phyloP scores from a whole-genome alignment of 1,284 basidiomycete species.

The Thecaphora frezii region DNA sequence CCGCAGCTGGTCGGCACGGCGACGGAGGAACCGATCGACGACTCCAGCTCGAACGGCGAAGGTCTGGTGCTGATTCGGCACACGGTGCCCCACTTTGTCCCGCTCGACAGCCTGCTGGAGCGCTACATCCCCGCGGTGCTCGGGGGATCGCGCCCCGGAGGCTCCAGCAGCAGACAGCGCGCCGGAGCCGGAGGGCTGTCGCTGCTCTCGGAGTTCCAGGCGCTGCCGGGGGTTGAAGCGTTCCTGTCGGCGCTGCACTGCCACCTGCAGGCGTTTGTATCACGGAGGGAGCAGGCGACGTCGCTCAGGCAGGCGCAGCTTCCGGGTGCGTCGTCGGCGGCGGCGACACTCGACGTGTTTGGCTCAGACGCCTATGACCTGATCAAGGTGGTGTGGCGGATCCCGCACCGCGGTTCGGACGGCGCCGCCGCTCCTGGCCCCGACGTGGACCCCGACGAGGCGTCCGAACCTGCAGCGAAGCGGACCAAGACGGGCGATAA shows the following conservation, averaged over 20 bases:
- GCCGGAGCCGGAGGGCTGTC: constrained; percentile 25
- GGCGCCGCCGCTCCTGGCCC: neutral
- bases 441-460: constrained; percentile 7
- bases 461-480: constrained; percentile 9
- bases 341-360: constrained; percentile 11
- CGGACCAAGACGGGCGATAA: constrained; percentile 5
- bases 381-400: constrained; percentile 32
- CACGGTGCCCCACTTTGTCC: constrained; percentile 46
- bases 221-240: constrained; percentile 28
- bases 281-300: constrained; percentile 32
- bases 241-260: constrained; percentile 35
- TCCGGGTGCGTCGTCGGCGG: neutral
- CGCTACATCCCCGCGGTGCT: constrained; percentile 26
- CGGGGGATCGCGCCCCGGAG: constrained; percentile 13
- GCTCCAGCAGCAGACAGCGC: constrained; percentile 5
- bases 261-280: constrained; percentile 39
- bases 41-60: constrained; percentile 10
- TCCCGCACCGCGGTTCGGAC: constrained; percentile 8
- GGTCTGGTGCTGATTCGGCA: constrained; percentile 30
- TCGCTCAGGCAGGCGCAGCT: constrained; percentile 19
- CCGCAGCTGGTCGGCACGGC: constrained; percentile 18
- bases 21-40: constrained; percentile 11
- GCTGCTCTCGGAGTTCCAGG: constrained; percentile 24
- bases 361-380: constrained; percentile 34
- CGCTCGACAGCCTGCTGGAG: constrained; percentile 26